Evolutionary conservation across 305 asterid species (phyloP).

Genomic region (Plantago coronopus): DNA sequence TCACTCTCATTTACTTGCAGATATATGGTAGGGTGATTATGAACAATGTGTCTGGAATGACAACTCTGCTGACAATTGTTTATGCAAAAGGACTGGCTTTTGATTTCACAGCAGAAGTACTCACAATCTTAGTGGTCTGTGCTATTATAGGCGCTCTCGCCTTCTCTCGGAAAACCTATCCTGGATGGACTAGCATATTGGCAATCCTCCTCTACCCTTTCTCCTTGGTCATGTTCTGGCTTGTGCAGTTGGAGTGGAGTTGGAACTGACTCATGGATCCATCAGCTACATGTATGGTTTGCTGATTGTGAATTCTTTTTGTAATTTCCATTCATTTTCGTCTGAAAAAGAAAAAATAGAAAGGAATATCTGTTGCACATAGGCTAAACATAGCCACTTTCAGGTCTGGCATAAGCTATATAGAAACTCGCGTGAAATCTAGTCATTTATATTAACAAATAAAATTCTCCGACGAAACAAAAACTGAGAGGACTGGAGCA

Average conservation of each 20-base stretch:
- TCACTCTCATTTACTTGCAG: slow-evolving; percentile 26
- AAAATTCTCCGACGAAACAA: too few species aligned
- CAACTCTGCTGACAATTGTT: slow-evolving; percentile 39
- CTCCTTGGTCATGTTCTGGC: slow-evolving; percentile 39
- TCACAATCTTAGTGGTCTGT: slow-evolving; percentile 44
- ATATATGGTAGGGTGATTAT: slow-evolving; percentile 52
- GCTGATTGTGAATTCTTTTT: too few species aligned
- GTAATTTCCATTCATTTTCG: too few species aligned
- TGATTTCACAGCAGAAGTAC: slow-evolving; percentile 64
- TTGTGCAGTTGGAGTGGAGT: slow-evolving; percentile 27
- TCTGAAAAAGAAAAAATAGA: too few species aligned
- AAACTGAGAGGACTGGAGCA: too few species aligned
- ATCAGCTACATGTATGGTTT: too few species aligned
- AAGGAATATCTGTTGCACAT: too few species aligned
- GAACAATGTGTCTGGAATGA: slow-evolving; percentile 59
- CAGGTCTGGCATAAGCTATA: too few species aligned
- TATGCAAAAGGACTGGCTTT: slow-evolving; percentile 45
- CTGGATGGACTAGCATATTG: slow-evolving; percentile 46
- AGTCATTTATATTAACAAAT: too few species aligned
- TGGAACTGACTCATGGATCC: too few species aligned
- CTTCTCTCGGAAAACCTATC: slow-evolving; percentile 37
- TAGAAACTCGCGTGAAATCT: too few species aligned
- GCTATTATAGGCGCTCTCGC: slow-evolving; percentile 44
- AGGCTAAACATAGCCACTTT: too few species aligned
- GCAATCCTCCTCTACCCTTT: slow-evolving; percentile 48